Evolutionary conservation across 768 basidiomycete species (phyloP).

Genomic region (Vishniacozyma victoriae): DNA sequence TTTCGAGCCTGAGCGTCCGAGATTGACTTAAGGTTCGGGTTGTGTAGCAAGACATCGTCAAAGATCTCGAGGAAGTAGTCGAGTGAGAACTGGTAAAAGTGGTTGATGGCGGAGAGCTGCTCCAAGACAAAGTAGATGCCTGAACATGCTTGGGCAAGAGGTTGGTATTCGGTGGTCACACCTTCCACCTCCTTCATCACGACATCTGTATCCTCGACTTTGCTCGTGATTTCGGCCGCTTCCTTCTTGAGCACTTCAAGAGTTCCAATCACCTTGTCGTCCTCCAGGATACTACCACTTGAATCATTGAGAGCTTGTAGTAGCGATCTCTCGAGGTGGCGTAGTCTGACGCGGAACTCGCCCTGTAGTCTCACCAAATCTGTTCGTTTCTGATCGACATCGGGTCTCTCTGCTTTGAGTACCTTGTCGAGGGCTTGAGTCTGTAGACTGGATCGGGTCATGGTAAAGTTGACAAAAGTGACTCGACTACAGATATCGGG

Average conservation of each 20-base stretch:
- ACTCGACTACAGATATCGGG: constrained; percentile 98
- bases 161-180: constrained; percentile 89
- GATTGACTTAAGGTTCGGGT: constrained; percentile 77
- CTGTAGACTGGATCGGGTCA: constrained; percentile 97
- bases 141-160: constrained; percentile 91
- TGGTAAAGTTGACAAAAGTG: constrained; percentile 93
- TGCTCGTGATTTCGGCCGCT: constrained; percentile 89
- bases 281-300: constrained; percentile 91
- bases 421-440: constrained; percentile 97
- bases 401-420: constrained; percentile 91
- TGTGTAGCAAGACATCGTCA: constrained; percentile 85
- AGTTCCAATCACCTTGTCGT: constrained; percentile 90
- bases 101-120: constrained; percentile 85
- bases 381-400: constrained; percentile 88
- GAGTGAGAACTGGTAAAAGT: constrained; percentile 98
- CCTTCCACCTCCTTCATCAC: constrained; percentile 95
- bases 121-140: constrained; percentile 95
- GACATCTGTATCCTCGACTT: constrained; percentile 92
- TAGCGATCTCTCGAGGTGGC: constrained; percentile 85
- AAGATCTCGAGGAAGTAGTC: constrained; percentile 98
- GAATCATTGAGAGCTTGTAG: constrained; percentile 95
- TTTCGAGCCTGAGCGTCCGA: constrained; percentile 68
- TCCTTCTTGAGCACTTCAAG: constrained; percentile 92
- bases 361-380: constrained; percentile 98
- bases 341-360: constrained; percentile 86